Evolutionary conservation across 805 yeast species (phyloP).

Genomic region (Cyberlindnera saturnus): DNA sequence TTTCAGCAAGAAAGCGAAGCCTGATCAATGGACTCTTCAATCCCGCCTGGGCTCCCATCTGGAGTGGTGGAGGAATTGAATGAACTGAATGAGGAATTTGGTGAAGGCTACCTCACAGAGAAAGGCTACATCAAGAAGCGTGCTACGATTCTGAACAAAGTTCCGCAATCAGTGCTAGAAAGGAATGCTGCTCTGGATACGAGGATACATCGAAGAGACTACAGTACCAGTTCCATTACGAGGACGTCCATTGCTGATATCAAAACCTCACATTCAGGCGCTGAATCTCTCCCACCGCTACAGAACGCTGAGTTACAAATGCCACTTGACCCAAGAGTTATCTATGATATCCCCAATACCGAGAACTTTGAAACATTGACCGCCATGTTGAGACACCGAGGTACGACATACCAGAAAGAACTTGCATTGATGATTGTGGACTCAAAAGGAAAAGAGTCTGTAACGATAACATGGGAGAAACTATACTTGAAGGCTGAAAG

Average conservation of each 20-base stretch:
- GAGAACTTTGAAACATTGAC: constrained; percentile 59
- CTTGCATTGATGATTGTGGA: constrained; percentile 71
- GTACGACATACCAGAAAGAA: constrained; percentile 56
- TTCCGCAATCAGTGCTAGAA: not conserved
- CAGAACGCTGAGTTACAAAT: constrained; percentile 18
- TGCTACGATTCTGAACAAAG: constrained; percentile 29
- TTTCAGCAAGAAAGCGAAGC: no score
- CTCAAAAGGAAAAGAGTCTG: constrained; percentile 71
- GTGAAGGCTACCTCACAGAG: constrained; percentile 66
- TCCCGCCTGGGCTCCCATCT: constrained; percentile 19
- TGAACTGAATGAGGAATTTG: constrained; percentile 42
- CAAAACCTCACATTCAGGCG: constrained; percentile 7
- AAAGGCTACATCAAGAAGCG: constrained; percentile 67
- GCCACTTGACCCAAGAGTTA: constrained; percentile 59
- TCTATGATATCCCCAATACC: constrained; percentile 28
- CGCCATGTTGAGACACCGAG: constrained; percentile 67
- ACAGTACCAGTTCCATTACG: constrained; percentile 21
- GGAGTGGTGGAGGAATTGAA: constrained; percentile 24
- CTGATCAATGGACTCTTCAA: constrained; percentile 17
- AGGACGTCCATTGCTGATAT: constrained; percentile 23
- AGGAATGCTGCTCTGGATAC: constrained; percentile 1
- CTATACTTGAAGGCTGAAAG: constrained; percentile 77
- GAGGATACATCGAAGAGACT: constrained; percentile 14
- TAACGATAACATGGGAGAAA: constrained; percentile 83
- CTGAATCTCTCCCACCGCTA: constrained; percentile 28